Evolutionary conservation across 345 rosid species (phyloP).

Genomic region (Ceriops decandra): DNA sequence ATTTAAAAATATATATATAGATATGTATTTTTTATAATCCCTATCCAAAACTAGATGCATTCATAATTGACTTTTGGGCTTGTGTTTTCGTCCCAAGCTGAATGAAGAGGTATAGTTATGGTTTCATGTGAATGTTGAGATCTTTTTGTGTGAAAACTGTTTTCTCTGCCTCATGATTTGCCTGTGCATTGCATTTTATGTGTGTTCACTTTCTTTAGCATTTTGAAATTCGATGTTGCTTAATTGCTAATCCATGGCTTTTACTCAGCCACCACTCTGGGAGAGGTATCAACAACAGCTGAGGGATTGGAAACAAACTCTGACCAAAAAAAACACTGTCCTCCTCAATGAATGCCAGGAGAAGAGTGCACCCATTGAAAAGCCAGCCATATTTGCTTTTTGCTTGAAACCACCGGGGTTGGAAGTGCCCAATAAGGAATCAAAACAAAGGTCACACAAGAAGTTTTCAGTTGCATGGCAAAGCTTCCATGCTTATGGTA

Average conservation of each 20-base stretch:
- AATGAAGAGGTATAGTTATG: no score
- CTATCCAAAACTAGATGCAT: no score
- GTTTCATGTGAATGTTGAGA: no score
- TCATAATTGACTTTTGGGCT: no score
- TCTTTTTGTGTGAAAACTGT: not conserved
- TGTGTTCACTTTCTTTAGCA: not conserved
- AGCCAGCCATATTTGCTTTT: slow-evolving; percentile 94
- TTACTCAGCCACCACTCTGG: slow-evolving; percentile 83
- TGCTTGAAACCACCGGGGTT: slow-evolving; percentile 94
- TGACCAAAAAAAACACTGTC: slow-evolving; percentile 40
- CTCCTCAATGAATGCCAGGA: slow-evolving; percentile 46
- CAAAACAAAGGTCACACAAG: slow-evolving; percentile 81
- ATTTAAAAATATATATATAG: no score
- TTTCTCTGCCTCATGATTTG: not conserved
- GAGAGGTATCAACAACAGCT: slow-evolving; percentile 77
- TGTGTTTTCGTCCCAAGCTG: no score
- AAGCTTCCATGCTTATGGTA: slow-evolving; percentile 50
- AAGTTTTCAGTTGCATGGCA: slow-evolving; percentile 61
- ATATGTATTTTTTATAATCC: no score
- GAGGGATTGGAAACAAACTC: slow-evolving; percentile 70
- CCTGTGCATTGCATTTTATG: not conserved
- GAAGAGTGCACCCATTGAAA: slow-evolving; percentile 49
- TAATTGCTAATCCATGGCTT: slow-evolving; percentile 5
- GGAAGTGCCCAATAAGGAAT: slow-evolving; percentile 83
- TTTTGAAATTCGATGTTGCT: not conserved